Evolutionary conservation across 441 rosid genomes (phyloP).

Genomic region (Caryocar brasiliense): DNA sequence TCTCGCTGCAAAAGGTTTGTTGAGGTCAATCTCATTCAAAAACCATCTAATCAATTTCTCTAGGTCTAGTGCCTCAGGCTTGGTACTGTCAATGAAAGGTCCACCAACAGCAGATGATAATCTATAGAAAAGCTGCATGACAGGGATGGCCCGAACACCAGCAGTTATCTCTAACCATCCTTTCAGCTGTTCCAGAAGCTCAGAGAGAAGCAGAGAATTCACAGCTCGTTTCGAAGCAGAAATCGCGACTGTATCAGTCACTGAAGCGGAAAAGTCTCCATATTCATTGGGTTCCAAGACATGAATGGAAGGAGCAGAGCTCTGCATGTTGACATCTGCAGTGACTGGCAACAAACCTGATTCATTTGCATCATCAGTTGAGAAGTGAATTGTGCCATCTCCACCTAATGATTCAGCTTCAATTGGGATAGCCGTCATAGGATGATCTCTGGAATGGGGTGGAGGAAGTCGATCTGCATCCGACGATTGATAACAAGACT

Average conservation of each 20-base stretch:
- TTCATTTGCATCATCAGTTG: slow-evolving; percentile 64
- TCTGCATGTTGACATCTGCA: slow-evolving; percentile 40
- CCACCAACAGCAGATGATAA: slow-evolving; percentile 97
- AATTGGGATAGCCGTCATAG: slow-evolving; percentile 94
- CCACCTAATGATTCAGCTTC: slow-evolving; percentile 90
- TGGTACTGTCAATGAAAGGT: slow-evolving; percentile 87
- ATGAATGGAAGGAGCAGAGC: slow-evolving; percentile 87
- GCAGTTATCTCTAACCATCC: slow-evolving; percentile 95
- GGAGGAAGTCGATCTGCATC: slow-evolving; percentile 88
- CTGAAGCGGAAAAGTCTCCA: slow-evolving; percentile 73
- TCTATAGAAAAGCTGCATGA: slow-evolving; percentile 96
- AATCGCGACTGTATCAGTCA: slow-evolving; percentile 72
- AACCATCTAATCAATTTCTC: slow-evolving; percentile 93
- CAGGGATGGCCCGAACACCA: slow-evolving; percentile 87
- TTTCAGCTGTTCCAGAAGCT: slow-evolving; percentile 85
- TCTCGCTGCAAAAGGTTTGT: slow-evolving; percentile 63
- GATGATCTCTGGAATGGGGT: slow-evolving; percentile 97
- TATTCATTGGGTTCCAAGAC: slow-evolving; percentile 86
- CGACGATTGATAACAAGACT: slow-evolving; percentile 87
- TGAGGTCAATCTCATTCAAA: slow-evolving; percentile 75
- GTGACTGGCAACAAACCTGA: slow-evolving; percentile 46
- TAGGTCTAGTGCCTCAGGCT: slow-evolving; percentile 71
- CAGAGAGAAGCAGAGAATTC: slow-evolving; percentile 90
- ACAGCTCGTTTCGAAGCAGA: slow-evolving; percentile 96
- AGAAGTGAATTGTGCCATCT: slow-evolving; percentile 75